Evolutionary conservation across 1,139 yeast genomes (phyloP).

Genomic region (Yamadazyma taylorii): DNA sequence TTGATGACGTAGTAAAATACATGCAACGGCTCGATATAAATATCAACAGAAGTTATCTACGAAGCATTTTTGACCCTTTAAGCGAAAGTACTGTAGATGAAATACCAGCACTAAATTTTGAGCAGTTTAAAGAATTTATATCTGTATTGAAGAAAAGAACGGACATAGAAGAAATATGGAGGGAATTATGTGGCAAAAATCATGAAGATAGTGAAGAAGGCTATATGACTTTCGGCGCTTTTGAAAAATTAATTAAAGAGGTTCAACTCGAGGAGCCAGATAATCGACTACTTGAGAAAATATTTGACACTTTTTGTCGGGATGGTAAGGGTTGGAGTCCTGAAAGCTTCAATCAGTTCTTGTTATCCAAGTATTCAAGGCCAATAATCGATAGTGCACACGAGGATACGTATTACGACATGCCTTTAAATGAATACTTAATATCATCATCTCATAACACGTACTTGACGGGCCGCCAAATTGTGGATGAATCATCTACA

Average conservation of each 20-base stretch:
- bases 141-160: constrained; percentile 38
- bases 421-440: constrained; percentile 81
- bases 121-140: constrained; percentile 74
- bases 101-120: constrained; percentile 50
- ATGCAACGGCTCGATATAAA: constrained; percentile 71
- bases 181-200: constrained; percentile 8
- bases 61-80: constrained; percentile 46
- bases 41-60: constrained; percentile 33
- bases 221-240: constrained; percentile 45
- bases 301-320: constrained; percentile 48
- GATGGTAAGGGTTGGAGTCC: constrained; percentile 35
- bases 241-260: constrained; percentile 46
- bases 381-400: constrained; percentile 28
- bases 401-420: constrained; percentile 44
- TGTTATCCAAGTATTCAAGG: constrained; percentile 48
- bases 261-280: constrained; percentile 51
- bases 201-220: neutral
- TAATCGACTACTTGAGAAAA: constrained; percentile 25
- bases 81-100: constrained; percentile 25
- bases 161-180: constrained; percentile 34
- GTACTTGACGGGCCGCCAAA: constrained; percentile 82
- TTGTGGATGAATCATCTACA: constrained; percentile 87
- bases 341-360: constrained; percentile 52
- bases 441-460: constrained; percentile 96
- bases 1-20: constrained; percentile 66